These are phyloP conservation scores for Candida koratica DNA, from an alignment of 805 yeast species.

Conservation along the genomic window DNA sequence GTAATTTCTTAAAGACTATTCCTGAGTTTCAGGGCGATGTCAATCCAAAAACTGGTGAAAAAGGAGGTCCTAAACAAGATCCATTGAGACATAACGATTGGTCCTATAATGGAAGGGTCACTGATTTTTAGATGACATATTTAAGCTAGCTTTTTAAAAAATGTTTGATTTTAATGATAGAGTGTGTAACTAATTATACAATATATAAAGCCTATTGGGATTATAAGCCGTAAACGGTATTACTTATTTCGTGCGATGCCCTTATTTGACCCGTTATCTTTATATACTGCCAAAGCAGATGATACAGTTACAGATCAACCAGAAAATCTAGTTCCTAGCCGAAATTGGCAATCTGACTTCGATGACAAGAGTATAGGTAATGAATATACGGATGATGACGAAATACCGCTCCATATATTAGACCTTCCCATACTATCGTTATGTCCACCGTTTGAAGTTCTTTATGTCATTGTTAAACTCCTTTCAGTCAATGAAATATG, in stretches of 20 bases:
- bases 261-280: conserved; percentile 33
- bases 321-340: background rate
- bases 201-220: too few relatives aligned
- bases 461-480: conserved; percentile 44
- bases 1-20: conserved; percentile 69
- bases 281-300: conserved; percentile 28
- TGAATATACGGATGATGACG: conserved; percentile 14
- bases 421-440: conserved; percentile 55
- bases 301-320: background rate
- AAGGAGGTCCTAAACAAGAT: conserved; percentile 97
- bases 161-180: too few relatives aligned
- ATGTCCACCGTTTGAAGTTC: conserved; percentile 45
- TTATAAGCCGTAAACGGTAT: background rate
- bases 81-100: conserved; percentile 81
- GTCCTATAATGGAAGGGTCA: conserved; percentile 93
- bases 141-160: too few relatives aligned
- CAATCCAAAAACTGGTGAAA: conserved; percentile 92
- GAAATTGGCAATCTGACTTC: too few relatives aligned
- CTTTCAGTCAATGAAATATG: conserved; percentile 47
- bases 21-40: conserved; percentile 95
- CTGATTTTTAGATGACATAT: conserved; percentile 84
- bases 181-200: too few relatives aligned
- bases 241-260: conserved; percentile 7
- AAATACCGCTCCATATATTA: conserved; percentile 43
- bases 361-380: background rate